A percentile compares a stretch with the other conserved stretches of the same genome.
phyloP scores from a whole-genome alignment of 495 filamentous ascomycete species.

The Hypoxylon perforatum region DNA sequence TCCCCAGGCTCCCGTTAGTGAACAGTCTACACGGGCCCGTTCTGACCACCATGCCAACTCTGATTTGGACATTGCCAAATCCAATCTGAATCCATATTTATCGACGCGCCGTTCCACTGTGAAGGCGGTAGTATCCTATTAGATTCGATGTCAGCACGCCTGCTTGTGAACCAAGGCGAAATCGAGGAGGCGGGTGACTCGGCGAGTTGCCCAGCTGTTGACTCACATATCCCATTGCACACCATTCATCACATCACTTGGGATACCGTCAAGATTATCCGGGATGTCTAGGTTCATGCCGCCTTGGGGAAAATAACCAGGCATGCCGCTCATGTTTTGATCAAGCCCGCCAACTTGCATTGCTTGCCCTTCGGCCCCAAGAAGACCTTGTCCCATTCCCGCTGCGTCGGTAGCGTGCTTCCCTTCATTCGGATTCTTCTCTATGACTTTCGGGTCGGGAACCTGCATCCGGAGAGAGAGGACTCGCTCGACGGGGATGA shows the following conservation, averaged over 20 bases:
- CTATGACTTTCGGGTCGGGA: constrained; percentile 2
- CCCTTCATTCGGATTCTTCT: not conserved
- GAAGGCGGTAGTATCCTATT: constrained; percentile 36
- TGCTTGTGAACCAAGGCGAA: not conserved
- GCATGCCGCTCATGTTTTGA: constrained; percentile 13
- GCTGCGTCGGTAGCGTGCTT: not conserved
- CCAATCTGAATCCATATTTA: constrained; percentile 40
- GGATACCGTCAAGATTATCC: not conserved
- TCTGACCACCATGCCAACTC: constrained; percentile 30
- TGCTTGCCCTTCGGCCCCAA: not conserved
- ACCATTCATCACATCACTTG: constrained; percentile 15
- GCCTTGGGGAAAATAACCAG: constrained; percentile 9
- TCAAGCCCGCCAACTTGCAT: not conserved
- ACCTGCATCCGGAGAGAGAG: constrained; percentile 11
- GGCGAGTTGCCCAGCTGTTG: not conserved
- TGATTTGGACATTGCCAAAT: constrained; percentile 40
- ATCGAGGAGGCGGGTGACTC: not conserved
- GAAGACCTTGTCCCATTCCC: constrained; percentile 2
- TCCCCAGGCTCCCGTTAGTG: not conserved
- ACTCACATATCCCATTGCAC: constrained; percentile 43
- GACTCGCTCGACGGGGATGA: constrained; percentile 19
- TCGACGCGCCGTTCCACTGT: constrained; percentile 30
- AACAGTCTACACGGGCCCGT: not conserved
- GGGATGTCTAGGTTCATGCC: constrained; percentile 18
- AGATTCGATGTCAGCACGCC: constrained; percentile 4